Conservation (phyloP, 495 filamentous ascomycete genomes). For the Tuber aestivum region DNA sequence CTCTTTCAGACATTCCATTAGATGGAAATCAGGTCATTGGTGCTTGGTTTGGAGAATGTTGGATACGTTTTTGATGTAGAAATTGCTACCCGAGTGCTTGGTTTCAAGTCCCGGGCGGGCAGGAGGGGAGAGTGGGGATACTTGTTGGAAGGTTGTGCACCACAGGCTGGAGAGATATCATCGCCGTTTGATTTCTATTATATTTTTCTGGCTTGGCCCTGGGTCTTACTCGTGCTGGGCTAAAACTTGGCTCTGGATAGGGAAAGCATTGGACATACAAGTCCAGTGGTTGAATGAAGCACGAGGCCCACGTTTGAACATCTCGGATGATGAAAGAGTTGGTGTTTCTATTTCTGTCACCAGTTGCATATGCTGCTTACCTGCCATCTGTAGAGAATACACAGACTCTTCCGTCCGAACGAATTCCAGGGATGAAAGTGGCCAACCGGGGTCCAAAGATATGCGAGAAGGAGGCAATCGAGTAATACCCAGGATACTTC, state of each 20-base stretch:
- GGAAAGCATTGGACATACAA: neutral
- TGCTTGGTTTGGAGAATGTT: neutral
- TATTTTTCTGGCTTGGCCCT: neutral
- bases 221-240: neutral
- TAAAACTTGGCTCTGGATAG: neutral
- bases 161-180: neutral
- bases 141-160: neutral
- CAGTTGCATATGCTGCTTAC: neutral
- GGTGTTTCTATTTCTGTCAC: neutral
- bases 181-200: neutral
- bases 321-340: neutral
- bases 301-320: neutral
- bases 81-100: neutral
- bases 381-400: neutral
- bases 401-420: constrained; percentile 1
- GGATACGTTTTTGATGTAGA: neutral
- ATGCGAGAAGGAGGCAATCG: constrained; percentile 13
- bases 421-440: constrained; percentile 9
- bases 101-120: neutral
- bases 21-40: neutral
- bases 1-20: neutral
- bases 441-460: constrained; percentile 12
- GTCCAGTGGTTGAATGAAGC: too few relatives aligned
- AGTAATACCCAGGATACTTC: constrained; percentile 12
- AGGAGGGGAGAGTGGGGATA: neutral